A percentile compares a stretch with the other conserved stretches of the same genome.
Evolutionary conservation across 2,329 filamentous ascomycete genomes (phyloP).

Genomic region (Cladosporium sp.): DNA sequence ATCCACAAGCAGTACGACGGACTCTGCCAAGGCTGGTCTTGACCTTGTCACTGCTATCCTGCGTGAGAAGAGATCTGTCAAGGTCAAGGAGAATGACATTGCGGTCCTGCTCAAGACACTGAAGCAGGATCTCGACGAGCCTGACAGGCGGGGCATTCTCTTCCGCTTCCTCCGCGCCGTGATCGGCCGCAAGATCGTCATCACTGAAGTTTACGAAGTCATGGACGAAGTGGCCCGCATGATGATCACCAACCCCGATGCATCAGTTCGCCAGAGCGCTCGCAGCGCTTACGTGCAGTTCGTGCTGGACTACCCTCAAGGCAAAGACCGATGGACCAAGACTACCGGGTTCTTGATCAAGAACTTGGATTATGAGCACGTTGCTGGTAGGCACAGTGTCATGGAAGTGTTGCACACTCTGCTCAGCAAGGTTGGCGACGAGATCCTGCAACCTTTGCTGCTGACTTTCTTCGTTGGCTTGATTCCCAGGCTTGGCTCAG

Average conservation of each 20-base stretch:
- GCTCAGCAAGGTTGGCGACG: conserved; percentile 77
- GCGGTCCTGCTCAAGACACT: conserved; percentile 78
- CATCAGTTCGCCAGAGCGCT: conserved; percentile 79
- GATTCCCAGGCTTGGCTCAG: conserved; percentile 80
- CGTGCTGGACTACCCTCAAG: conserved; percentile 88
- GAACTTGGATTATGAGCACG: conserved; percentile 85
- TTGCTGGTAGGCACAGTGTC: conserved; percentile 83
- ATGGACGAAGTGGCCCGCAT: conserved; percentile 83
- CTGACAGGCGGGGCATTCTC: conserved; percentile 83
- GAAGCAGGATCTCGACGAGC: conserved; percentile 85
- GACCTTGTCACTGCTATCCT: conserved; percentile 84
- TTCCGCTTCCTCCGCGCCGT: conserved; percentile 92
- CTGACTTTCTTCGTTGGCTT: conserved; percentile 80
- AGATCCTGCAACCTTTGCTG: conserved; percentile 76
- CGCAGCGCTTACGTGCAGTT: conserved; percentile 92
- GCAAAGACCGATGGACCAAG: conserved; percentile 80
- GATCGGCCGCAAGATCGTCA: conserved; percentile 77
- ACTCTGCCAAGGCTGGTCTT: conserved; percentile 79
- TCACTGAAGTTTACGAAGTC: conserved; percentile 83
- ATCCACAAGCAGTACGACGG: conserved; percentile 72
- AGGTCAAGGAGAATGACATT: conserved; percentile 74
- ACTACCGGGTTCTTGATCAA: conserved; percentile 84
- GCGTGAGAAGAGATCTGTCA: conserved; percentile 70
- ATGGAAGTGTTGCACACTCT: conserved; percentile 87
- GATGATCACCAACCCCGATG: conserved; percentile 95